phyloP scores from a whole-genome alignment of 208 protist genomes.

The Acanthamoeba lenticulata region DNA sequence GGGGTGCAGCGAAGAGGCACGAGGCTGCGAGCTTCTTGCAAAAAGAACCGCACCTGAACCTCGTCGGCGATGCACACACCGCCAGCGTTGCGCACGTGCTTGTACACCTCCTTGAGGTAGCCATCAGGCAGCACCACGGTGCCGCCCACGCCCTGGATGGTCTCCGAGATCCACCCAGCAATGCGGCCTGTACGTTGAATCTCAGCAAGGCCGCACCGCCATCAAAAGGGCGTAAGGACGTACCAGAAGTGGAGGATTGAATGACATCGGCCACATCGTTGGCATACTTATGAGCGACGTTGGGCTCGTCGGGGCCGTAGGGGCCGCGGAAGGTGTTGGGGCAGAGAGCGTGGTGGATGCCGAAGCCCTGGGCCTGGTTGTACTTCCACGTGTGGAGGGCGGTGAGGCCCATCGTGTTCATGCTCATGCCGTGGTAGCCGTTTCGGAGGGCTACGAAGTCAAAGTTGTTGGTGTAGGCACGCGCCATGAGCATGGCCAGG shows the following conservation, averaged over 20 bases:
- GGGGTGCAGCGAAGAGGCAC: background rate
- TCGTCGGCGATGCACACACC: constrained; percentile 89
- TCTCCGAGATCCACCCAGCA: constrained; percentile 45
- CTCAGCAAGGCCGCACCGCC: background rate
- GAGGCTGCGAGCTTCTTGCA: background rate
- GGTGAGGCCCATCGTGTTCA: constrained; percentile 77
- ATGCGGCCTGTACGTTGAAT: background rate
- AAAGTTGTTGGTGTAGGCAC: constrained; percentile 73
- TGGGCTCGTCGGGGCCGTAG: constrained; percentile 60
- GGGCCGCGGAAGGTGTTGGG: constrained; percentile 74
- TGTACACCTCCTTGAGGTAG: constrained; percentile 83
- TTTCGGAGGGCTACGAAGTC: constrained; percentile 81
- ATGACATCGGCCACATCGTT: constrained; percentile 74
- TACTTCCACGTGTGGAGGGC: constrained; percentile 80
- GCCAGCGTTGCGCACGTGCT: constrained; percentile 76
- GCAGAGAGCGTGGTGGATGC: constrained; percentile 71
- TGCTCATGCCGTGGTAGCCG: constrained; percentile 86
- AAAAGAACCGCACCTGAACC: constrained; percentile 81
- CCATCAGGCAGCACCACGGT: constrained; percentile 80
- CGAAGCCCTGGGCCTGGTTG: constrained; percentile 70
- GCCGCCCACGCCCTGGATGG: constrained; percentile 80
- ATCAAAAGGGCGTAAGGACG: background rate
- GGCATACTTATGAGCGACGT: constrained; percentile 75
- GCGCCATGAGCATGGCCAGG: constrained; percentile 84
- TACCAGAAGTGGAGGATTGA: constrained; percentile 68